phyloP scores from a whole-genome alignment of 2,329 filamentous ascomycete species.

The Tolypocladium pustulatum region DNA sequence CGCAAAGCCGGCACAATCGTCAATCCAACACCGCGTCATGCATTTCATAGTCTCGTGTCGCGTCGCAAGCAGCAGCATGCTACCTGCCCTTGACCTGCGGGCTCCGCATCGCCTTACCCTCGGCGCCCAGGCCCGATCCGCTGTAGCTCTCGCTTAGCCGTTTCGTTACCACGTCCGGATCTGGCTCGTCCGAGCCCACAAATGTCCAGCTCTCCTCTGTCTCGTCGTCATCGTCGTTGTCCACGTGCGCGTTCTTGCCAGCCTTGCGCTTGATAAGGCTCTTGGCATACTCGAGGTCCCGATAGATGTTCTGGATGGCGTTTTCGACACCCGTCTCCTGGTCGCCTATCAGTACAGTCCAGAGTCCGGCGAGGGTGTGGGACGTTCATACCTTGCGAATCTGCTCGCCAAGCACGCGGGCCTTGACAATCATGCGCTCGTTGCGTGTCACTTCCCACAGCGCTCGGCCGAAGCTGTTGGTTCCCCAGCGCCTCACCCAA shows the following conservation, averaged over 20 bases:
- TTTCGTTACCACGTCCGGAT: constrained; percentile 31
- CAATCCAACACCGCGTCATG: not conserved
- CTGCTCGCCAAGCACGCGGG: constrained; percentile 68
- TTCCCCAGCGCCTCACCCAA: constrained; percentile 79
- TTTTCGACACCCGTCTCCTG: constrained; percentile 84
- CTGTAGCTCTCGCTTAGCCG: constrained; percentile 26
- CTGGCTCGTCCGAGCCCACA: constrained; percentile 49
- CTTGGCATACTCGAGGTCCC: constrained; percentile 87
- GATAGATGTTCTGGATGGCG: constrained; percentile 87
- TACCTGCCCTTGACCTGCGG: constrained; percentile 6
- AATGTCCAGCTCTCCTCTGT: constrained; percentile 87
- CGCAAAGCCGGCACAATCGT: not conserved
- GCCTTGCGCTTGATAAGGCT: constrained; percentile 63
- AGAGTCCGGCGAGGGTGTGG: not conserved
- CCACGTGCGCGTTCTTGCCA: constrained; percentile 34
- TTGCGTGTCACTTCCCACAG: constrained; percentile 88
- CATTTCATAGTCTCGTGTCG: not conserved
- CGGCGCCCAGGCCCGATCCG: constrained; percentile 6
- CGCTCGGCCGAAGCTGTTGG: constrained; percentile 73
- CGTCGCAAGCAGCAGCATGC: not conserved
- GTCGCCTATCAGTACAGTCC: constrained; percentile 15
- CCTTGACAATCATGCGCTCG: constrained; percentile 84
- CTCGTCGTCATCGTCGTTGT: constrained; percentile 40
- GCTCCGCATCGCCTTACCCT: constrained; percentile 13
- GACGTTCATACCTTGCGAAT: constrained; percentile 63